A percentile compares a stretch with the other conserved stretches of the same genome.
Conservation (phyloP, 169 alveolate species). For the Plasmodium billcollinsi region DNA sequence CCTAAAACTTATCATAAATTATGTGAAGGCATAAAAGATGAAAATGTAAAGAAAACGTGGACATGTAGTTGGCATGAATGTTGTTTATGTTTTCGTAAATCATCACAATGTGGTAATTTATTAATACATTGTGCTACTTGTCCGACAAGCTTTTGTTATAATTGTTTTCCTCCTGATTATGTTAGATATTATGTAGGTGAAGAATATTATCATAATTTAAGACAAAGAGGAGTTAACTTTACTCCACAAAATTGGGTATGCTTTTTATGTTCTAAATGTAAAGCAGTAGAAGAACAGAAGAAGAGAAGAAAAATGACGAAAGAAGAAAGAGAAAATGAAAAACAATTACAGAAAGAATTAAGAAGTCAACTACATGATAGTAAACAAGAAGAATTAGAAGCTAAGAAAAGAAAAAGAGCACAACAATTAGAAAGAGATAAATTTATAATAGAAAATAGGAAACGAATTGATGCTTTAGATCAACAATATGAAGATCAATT, state of each 20-base stretch:
- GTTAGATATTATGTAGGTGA: conserved; percentile 88
- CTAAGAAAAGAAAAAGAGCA: conserved; percentile 74
- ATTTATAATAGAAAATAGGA: conserved; percentile 75
- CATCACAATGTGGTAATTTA: conserved; percentile 92
- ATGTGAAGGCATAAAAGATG: conserved; percentile 86
- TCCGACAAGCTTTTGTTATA: conserved; percentile 93
- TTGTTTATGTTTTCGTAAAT: conserved; percentile 91
- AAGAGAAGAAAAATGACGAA: conserved; percentile 89
- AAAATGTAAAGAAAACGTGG: conserved; percentile 88
- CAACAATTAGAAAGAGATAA: conserved; percentile 74
- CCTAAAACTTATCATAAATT: conserved; percentile 93
- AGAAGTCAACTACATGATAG: conserved; percentile 84
- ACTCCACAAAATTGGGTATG: conserved; percentile 91
- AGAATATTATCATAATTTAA: conserved; percentile 89
- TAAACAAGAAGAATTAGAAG: conserved; percentile 82
- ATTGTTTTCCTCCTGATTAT: conserved; percentile 94
- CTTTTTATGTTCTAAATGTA: conserved; percentile 92
- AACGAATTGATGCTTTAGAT: conserved; percentile 77
- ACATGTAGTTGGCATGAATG: conserved; percentile 95
- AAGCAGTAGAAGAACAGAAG: conserved; percentile 92
- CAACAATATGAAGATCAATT: conserved; percentile 78
- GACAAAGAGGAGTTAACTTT: conserved; percentile 91
- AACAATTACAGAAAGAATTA: conserved; percentile 88
- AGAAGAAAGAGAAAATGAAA: conserved; percentile 85
- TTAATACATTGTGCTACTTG: conserved; percentile 94